Evolutionary conservation across 2,329 filamentous ascomycete species (phyloP).

Genomic region (Hymenoscyphus linearis): DNA sequence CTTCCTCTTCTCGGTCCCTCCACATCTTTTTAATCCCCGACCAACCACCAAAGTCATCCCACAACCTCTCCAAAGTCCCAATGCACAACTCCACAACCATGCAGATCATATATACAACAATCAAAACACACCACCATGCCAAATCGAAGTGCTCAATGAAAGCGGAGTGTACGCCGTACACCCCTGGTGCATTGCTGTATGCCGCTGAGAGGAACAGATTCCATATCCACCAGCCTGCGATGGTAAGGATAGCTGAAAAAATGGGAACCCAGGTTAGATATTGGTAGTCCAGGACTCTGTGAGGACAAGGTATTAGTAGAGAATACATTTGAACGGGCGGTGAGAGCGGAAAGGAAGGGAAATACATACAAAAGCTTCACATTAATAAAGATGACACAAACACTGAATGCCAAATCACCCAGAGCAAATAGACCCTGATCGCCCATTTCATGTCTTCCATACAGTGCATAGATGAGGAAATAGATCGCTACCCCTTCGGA

Average conservation of each 20-base stretch:
- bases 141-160: conserved; percentile 67
- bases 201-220: conserved; percentile 64
- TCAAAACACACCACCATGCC: conserved; percentile 69
- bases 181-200: conserved; percentile 44
- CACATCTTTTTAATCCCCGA: not conserved
- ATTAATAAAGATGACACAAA: conserved; percentile 66
- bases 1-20: not conserved
- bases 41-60: conserved; percentile 69
- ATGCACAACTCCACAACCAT: conserved; percentile 65
- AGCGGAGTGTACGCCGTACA: conserved; percentile 64
- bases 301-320: conserved; percentile 1
- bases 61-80: conserved; percentile 60
- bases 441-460: conserved; percentile 41
- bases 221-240: conserved; percentile 80
- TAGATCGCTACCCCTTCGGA: conserved; percentile 71
- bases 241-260: conserved; percentile 51
- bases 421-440: conserved; percentile 67
- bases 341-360: conserved; percentile 24
- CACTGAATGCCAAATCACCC: conserved; percentile 64
- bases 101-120: conserved; percentile 57
- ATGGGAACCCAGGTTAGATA: conserved; percentile 65
- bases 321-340: conserved; percentile 44
- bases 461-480: conserved; percentile 62
- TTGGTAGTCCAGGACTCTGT: conserved; percentile 66
- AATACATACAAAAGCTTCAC: conserved; percentile 61